phyloP scores from a whole-genome alignment of 169 alveolate genomes.

The Plasmodium knowlesi region DNA sequence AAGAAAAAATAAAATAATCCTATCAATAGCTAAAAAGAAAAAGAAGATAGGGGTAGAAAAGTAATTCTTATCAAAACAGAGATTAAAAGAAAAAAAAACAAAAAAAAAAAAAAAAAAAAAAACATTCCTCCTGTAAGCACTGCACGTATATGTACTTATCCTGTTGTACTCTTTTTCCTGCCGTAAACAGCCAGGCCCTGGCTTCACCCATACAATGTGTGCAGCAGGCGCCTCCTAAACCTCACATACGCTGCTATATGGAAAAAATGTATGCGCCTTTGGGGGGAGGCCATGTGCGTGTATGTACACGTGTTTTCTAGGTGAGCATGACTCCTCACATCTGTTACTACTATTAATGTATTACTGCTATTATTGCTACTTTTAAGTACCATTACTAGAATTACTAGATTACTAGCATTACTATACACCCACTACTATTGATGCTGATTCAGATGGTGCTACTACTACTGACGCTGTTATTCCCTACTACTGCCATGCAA shows the following conservation, averaged over 20 bases:
- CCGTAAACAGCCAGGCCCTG: neutral
- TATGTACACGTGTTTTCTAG: neutral
- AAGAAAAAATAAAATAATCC: neutral
- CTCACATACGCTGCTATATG: neutral
- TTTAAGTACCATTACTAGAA: no score
- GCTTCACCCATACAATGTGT: neutral
- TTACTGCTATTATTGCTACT: no score
- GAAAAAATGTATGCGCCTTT: neutral
- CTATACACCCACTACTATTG: no score
- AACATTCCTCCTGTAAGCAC: neutral
- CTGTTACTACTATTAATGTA: neutral
- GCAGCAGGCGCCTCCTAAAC: neutral
- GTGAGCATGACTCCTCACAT: neutral
- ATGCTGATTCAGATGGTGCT: no score
- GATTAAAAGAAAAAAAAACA: neutral
- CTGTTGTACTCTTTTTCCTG: neutral
- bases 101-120: conserved; percentile 1
- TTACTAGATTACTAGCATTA: neutral
- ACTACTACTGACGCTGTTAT: neutral
- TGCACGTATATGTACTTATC: neutral
- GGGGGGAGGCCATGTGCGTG: neutral
- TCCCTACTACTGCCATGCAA: neutral
- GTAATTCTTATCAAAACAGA: neutral
- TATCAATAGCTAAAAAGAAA: neutral
- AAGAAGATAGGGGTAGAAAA: neutral